Percentiles rank a stretch among this genome's conserved stretches.
Evolutionary conservation across 2,329 filamentous ascomycete species (phyloP).

Genomic region (Xylariales sp.): DNA sequence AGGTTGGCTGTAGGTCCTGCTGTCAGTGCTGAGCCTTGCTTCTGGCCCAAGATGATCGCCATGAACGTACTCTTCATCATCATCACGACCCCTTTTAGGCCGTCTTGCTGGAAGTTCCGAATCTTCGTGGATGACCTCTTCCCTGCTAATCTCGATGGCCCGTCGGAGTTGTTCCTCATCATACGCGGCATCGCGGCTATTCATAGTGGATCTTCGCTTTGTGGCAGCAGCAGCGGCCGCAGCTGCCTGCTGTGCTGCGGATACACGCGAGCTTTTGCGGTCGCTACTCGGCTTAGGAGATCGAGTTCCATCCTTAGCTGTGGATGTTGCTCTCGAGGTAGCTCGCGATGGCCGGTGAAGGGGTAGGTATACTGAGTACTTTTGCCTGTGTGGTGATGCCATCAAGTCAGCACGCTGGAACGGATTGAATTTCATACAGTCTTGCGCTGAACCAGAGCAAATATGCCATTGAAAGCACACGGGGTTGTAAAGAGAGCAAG

Average conservation of each 20-base stretch:
- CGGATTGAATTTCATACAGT: too few relatives aligned
- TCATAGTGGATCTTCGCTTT: constrained; percentile 94
- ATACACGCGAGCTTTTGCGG: constrained; percentile 52
- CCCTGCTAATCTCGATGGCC: constrained; percentile 93
- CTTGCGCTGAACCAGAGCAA: too few relatives aligned
- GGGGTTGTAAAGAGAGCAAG: too few relatives aligned
- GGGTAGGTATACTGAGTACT: constrained; percentile 62
- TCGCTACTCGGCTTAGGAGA: constrained; percentile 47
- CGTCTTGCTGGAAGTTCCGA: constrained; percentile 55
- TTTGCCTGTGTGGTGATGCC: constrained; percentile 46
- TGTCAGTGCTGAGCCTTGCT: constrained; percentile 10
- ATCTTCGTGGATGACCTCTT: constrained; percentile 57
- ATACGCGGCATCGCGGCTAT: constrained; percentile 90
- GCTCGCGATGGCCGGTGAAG: constrained; percentile 52
- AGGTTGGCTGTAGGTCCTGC: constrained; percentile 52
- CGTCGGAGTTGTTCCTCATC: constrained; percentile 86
- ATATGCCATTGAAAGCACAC: too few relatives aligned
- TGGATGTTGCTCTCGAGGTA: constrained; percentile 59
- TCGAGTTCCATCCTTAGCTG: constrained; percentile 57
- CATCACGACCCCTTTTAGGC: constrained; percentile 80
- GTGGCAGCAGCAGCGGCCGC: constrained; percentile 49
- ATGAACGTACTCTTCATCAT: constrained; percentile 94
- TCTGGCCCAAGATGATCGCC: constrained; percentile 4
- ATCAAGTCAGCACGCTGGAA: constrained; percentile 32
- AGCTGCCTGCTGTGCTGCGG: constrained; percentile 29